These are phyloP conservation scores for Raphidocelis subcapitata DNA, from an alignment of 139 green algal genomes.

Conservation along the genomic window DNA sequence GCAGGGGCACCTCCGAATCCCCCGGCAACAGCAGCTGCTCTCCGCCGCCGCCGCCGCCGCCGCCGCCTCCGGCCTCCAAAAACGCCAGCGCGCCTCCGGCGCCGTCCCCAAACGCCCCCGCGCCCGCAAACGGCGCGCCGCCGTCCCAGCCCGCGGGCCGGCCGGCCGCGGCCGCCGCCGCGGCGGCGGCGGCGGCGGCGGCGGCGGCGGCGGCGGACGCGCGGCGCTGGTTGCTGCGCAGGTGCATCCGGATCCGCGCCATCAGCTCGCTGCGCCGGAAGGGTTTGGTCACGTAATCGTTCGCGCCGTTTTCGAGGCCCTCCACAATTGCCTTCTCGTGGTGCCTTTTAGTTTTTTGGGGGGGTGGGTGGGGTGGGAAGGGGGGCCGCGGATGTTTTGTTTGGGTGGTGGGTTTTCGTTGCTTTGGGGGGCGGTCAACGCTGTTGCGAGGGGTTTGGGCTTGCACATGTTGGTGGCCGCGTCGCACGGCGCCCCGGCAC, in stretches of 20 bases:
- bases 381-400: too few relatives aligned
- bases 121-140: background rate
- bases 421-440: too few relatives aligned
- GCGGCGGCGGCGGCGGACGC: background rate
- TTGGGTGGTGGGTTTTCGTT: too few relatives aligned
- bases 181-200: background rate
- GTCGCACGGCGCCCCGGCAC: too few relatives aligned
- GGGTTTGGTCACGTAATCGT: conserved; percentile 58
- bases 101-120: background rate
- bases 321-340: conserved; percentile 42
- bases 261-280: conserved; percentile 51
- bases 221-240: conserved; percentile 29
- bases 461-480: too few relatives aligned
- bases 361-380: too few relatives aligned
- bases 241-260: conserved; percentile 48
- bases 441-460: too few relatives aligned
- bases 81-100: background rate
- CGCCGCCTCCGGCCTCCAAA: background rate
- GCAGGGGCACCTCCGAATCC: too few relatives aligned
- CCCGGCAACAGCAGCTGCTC: too few relatives aligned
- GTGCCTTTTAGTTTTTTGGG: conserved; percentile 6
- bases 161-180: background rate
- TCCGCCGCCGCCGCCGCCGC: too few relatives aligned
- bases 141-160: background rate
- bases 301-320: conserved; percentile 44